phyloP scores from a whole-genome alignment of 169 alveolate genomes.

The Miamiensis avidus region DNA sequence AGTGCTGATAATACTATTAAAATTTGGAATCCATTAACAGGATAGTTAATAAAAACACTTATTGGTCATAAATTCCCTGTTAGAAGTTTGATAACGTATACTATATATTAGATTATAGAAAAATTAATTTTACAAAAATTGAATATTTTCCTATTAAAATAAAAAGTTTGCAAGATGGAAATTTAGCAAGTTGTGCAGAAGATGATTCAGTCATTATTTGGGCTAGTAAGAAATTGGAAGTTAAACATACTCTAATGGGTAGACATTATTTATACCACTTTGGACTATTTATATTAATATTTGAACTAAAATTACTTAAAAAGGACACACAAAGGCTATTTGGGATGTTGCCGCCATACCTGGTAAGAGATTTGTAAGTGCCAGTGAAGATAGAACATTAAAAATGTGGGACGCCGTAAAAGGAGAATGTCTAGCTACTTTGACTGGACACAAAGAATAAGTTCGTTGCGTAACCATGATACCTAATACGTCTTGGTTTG shows the following conservation, averaged over 20 bases:
- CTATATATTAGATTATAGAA: too few species aligned
- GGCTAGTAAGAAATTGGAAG: slow-evolving; percentile 35
- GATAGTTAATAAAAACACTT: slow-evolving; percentile 35
- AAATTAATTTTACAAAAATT: too few species aligned
- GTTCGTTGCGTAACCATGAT: slow-evolving; percentile 3
- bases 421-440: slow-evolving; percentile 2
- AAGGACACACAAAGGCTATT: slow-evolving; percentile 12
- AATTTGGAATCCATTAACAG: slow-evolving; percentile 52
- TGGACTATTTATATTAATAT: too few species aligned
- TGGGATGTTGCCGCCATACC: slow-evolving; percentile 27
- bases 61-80: slow-evolving; percentile 54
- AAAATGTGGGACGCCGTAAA: slow-evolving; percentile 24
- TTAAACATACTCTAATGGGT: not conserved
- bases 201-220: slow-evolving; percentile 22
- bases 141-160: too few species aligned
- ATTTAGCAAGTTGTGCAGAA: slow-evolving; percentile 33
- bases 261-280: too few species aligned
- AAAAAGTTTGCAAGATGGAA: slow-evolving; percentile 41
- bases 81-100: too few species aligned
- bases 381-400: slow-evolving; percentile 24
- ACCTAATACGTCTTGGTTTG: not conserved
- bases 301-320: too few species aligned
- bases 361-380: slow-evolving; percentile 17
- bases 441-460: slow-evolving; percentile 21
- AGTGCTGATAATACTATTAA: slow-evolving; percentile 43